Evolutionary conservation across 2,329 filamentous ascomycete genomes (phyloP).

Genomic region (Penicillium sp.): DNA sequence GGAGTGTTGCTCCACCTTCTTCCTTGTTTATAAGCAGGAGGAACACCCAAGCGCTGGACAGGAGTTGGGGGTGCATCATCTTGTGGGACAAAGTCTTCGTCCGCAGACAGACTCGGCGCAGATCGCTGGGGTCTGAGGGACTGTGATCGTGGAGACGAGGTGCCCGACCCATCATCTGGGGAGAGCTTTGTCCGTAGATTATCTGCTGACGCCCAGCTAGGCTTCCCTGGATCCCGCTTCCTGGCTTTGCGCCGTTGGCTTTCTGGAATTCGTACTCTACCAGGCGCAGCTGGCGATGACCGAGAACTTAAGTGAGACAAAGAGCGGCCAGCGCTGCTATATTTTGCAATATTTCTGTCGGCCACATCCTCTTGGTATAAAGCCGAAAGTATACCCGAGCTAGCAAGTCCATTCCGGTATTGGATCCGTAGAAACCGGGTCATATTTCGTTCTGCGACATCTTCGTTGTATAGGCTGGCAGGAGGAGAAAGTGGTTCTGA

Average conservation of each 20-base stretch:
- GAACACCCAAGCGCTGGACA: slow-evolving; percentile 30
- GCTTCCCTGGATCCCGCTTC: slow-evolving; percentile 14
- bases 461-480: slow-evolving; percentile 41
- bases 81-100: slow-evolving; percentile 11
- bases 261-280: slow-evolving; percentile 18
- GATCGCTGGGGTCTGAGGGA: slow-evolving; percentile 32
- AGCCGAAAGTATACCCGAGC: slow-evolving; percentile 34
- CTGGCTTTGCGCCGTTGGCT: slow-evolving; percentile 6
- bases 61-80: slow-evolving; percentile 14
- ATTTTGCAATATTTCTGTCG: slow-evolving; percentile 39
- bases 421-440: slow-evolving; percentile 31
- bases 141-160: slow-evolving; percentile 5
- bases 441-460: slow-evolving; percentile 46
- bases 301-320: slow-evolving; percentile 22
- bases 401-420: slow-evolving; percentile 26
- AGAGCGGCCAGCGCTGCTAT: slow-evolving; percentile 21
- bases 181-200: slow-evolving; percentile 21
- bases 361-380: slow-evolving; percentile 44
- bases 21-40: slow-evolving; percentile 34
- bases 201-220: slow-evolving; percentile 24
- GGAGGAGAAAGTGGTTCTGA: slow-evolving; percentile 29
- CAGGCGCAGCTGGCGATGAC: slow-evolving; percentile 20
- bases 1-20: slow-evolving; percentile 33
- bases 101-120: slow-evolving; percentile 30
- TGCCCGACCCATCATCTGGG: slow-evolving; percentile 1